A percentile compares a stretch with the other conserved stretches of the same genome.
phyloP scores from a whole-genome alignment of 140 eudicot genomes.

The Stevia rebaudiana region DNA sequence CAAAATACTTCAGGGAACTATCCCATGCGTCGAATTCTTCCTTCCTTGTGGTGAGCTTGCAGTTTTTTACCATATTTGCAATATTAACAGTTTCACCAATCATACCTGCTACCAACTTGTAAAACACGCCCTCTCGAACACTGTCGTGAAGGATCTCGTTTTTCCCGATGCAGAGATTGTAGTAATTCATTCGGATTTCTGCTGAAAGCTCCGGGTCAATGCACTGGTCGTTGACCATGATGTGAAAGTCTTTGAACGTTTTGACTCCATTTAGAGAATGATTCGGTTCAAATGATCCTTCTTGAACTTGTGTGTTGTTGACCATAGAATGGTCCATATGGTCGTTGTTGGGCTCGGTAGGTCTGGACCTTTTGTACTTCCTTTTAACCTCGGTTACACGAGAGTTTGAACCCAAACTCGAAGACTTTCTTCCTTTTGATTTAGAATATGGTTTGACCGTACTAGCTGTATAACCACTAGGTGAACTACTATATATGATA shows the following conservation, averaged over 20 bases:
- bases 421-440: slow-evolving; percentile 29
- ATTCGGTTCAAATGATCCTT: slow-evolving; percentile 25
- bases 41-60: slow-evolving; percentile 45
- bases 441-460: neutral
- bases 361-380: slow-evolving; percentile 34
- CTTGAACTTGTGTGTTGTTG: slow-evolving; percentile 41
- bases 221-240: slow-evolving; percentile 49
- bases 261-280: slow-evolving; percentile 30
- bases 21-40: slow-evolving; percentile 62
- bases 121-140: slow-evolving; percentile 46
- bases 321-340: slow-evolving; percentile 12
- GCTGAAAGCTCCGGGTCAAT: slow-evolving; percentile 66
- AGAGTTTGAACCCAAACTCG: slow-evolving; percentile 21
- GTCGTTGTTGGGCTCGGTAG: slow-evolving; percentile 2
- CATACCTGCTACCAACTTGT: slow-evolving; percentile 60
- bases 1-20: slow-evolving; percentile 53
- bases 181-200: slow-evolving; percentile 42
- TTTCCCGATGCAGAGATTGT: slow-evolving; percentile 43
- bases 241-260: slow-evolving; percentile 54
- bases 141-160: slow-evolving; percentile 46
- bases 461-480: neutral
- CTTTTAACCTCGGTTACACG: slow-evolving; percentile 19
- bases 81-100: slow-evolving; percentile 63
- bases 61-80: slow-evolving; percentile 47
- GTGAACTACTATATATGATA: neutral